Conservation (phyloP, 1,284 basidiomycete genomes). For the Tylopilus orsonianus region DNA sequence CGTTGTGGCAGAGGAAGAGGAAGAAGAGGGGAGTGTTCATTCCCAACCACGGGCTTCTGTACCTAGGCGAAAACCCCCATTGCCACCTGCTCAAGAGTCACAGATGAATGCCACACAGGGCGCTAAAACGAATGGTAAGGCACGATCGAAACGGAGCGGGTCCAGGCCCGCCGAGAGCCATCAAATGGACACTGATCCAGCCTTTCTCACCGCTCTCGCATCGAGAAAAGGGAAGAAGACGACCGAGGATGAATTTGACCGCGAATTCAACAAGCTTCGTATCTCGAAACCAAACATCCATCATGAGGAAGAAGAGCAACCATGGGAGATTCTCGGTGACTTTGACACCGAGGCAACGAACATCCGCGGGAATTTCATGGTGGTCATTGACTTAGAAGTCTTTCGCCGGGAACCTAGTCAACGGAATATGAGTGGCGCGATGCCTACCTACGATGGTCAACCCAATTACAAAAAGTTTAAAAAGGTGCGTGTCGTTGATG, state of each 20-base stretch:
- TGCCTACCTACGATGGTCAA: conserved; percentile 50
- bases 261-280: conserved; percentile 80
- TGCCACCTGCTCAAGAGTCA: neutral
- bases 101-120: neutral
- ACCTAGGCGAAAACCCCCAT: conserved; percentile 1
- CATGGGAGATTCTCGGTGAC: conserved; percentile 69
- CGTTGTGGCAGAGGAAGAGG: conserved; percentile 54
- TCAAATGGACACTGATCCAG: conserved; percentile 55
- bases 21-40: conserved; percentile 39
- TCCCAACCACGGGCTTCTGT: conserved; percentile 7
- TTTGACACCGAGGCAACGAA: conserved; percentile 64
- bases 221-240: conserved; percentile 75
- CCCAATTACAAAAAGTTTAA: conserved; percentile 89
- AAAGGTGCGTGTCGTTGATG: conserved; percentile 48
- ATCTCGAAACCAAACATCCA: conserved; percentile 69
- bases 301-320: conserved; percentile 42
- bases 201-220: conserved; percentile 71
- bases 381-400: conserved; percentile 72
- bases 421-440: conserved; percentile 25
- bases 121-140: neutral
- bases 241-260: conserved; percentile 73
- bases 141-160: conserved; percentile 11
- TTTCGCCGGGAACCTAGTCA: conserved; percentile 25
- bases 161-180: conserved; percentile 11
- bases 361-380: conserved; percentile 83